phyloP scores from a whole-genome alignment of 495 filamentous ascomycete genomes.

The Cercophora samala region DNA sequence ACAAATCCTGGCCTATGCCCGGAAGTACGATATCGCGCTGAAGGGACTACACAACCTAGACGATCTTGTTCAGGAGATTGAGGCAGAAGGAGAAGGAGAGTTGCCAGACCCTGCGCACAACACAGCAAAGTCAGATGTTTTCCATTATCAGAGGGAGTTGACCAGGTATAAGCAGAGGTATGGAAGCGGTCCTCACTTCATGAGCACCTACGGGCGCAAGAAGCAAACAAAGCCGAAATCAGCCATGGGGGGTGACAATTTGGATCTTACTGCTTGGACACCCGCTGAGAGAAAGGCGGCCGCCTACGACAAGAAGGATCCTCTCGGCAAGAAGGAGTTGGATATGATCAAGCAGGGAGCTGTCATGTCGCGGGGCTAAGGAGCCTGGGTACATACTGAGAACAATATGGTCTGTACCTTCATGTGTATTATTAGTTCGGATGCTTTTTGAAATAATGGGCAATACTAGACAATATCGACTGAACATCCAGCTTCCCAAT shows the following conservation, averaged over 20 bases:
- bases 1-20: constrained; percentile 26
- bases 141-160: constrained; percentile 15
- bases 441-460: not conserved
- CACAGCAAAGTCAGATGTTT: constrained; percentile 24
- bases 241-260: constrained; percentile 34
- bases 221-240: not conserved
- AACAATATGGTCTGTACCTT: not conserved
- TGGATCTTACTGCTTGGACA: constrained; percentile 38
- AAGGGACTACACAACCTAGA: constrained; percentile 32
- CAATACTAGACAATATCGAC: too few relatives aligned
- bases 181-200: constrained; percentile 9
- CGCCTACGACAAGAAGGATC: constrained; percentile 31
- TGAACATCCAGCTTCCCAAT: too few relatives aligned
- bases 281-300: constrained; percentile 29
- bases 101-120: constrained; percentile 19
- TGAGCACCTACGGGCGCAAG: not conserved
- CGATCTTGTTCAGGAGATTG: constrained; percentile 18
- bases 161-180: constrained; percentile 20
- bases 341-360: constrained; percentile 33
- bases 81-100: constrained; percentile 19
- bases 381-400: too few relatives aligned
- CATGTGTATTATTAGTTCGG: not conserved
- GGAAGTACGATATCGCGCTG: constrained; percentile 25
- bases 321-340: constrained; percentile 28
- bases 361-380: constrained; percentile 20